Evolutionary conservation across 1,284 basidiomycete genomes (phyloP).

Genomic region (Ganoderma meredithae): DNA sequence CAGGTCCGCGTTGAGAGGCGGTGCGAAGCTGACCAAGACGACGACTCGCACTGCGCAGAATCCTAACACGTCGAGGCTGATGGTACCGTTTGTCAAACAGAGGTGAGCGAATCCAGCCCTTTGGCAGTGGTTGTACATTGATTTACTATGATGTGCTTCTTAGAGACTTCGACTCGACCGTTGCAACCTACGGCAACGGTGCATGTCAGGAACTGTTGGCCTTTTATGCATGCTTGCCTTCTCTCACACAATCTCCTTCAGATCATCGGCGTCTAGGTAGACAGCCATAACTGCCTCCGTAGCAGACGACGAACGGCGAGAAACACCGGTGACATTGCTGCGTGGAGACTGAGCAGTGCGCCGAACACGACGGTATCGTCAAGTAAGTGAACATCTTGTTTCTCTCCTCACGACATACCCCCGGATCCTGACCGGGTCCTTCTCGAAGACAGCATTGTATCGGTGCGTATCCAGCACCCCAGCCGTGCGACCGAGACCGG

Average conservation of each 20-base stretch:
- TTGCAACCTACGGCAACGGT: background rate
- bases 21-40: background rate
- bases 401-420: background rate
- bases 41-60: background rate
- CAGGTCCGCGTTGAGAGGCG: background rate
- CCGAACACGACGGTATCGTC: constrained; percentile 4
- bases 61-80: background rate
- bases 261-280: background rate
- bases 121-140: constrained; percentile 1
- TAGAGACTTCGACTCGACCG: background rate
- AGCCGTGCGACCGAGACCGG: constrained; percentile 8
- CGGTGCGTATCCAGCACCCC: constrained; percentile 11
- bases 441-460: constrained; percentile 5
- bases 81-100: background rate
- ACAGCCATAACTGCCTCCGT: constrained; percentile 6
- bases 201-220: background rate
- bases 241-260: constrained; percentile 4
- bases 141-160: constrained; percentile 1
- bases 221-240: background rate
- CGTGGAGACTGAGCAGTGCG: constrained; percentile 9
- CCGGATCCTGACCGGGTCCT: constrained; percentile 5
- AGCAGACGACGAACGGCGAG: constrained; percentile 6
- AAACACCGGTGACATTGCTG: constrained; percentile 4
- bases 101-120: background rate
- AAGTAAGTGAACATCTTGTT: constrained; percentile 2